Percentiles rank a stretch among this genome's conserved stretches.
These are phyloP conservation scores for Pythium rhizo-oryzae DNA, from an alignment of 352 stramenopile genomes.

Conservation along the genomic window DNA sequence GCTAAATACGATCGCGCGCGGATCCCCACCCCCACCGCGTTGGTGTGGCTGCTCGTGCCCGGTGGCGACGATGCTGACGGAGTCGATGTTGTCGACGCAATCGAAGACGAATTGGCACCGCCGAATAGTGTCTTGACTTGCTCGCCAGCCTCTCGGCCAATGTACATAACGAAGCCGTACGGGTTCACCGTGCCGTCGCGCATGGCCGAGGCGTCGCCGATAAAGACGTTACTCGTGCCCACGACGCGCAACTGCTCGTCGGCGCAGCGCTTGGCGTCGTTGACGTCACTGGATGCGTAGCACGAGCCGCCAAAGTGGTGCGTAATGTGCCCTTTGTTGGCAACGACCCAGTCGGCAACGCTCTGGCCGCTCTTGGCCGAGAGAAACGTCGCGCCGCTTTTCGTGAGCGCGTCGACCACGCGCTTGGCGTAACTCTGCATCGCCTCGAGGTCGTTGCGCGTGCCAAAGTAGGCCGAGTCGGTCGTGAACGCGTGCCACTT, in stretches of 20 bases:
- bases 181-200: slow-evolving; percentile 73
- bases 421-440: slow-evolving; percentile 76
- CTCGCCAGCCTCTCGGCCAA: slow-evolving; percentile 47
- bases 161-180: slow-evolving; percentile 81
- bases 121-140: slow-evolving; percentile 43
- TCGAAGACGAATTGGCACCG: not conserved
- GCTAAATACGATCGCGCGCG: too few relatives aligned
- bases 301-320: slow-evolving; percentile 78
- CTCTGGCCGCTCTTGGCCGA: slow-evolving; percentile 39
- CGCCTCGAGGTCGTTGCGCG: slow-evolving; percentile 66
- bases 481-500: slow-evolving; percentile 42
- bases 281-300: slow-evolving; percentile 48
- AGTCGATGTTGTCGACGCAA: not conserved
- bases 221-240: slow-evolving; percentile 70
- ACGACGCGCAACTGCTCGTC: slow-evolving; percentile 68
- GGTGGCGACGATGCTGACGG: too few relatives aligned
- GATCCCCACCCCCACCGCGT: too few relatives aligned
- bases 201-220: slow-evolving; percentile 67
- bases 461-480: slow-evolving; percentile 33
- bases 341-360: slow-evolving; percentile 38
- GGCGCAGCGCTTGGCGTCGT: slow-evolving; percentile 53
- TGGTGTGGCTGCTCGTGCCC: too few relatives aligned
- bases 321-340: slow-evolving; percentile 32
- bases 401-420: slow-evolving; percentile 34
- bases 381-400: slow-evolving; percentile 54